Evolutionary conservation across 2,329 filamentous ascomycete genomes (phyloP), one percentile per base, ranked within the genome.

Genomic region (Fonsecaea multimorphosa): DNA sequence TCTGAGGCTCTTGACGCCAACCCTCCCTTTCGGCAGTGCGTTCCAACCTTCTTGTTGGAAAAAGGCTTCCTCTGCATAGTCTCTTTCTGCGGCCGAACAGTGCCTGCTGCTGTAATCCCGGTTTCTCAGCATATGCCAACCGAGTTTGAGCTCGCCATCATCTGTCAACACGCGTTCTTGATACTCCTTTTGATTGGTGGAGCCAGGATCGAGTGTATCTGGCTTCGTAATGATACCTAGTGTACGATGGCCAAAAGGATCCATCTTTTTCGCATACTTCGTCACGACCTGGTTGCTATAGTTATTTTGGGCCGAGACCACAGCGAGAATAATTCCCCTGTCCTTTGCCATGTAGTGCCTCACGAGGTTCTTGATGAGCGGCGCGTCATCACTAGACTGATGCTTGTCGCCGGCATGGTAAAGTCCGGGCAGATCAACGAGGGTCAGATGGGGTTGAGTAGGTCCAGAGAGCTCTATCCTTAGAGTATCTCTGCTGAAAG

Each of bases 221-320:
- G 75, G 77, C 64, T 77, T 78, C 24, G 77, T 78, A 63, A 79
- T 74, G 59, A 78, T 74, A n/a, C 77, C 77, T n/a, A 78, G 65
- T 8, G 76, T 79, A 7, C 79, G 74, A 51, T 73, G 63, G 16
- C 74, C 70, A 0, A 66, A 31, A 1, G 60, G 63, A 60, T 80
- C 78, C 63, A 73, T 74, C 1, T 63, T 69, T 22, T 77, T 76
- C 2, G 79, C 80, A 11, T 80, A 82, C 11, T 83, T 78, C 0
- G 86, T 76, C 3, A 91, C 82, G 6, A 81, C 77, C 70, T 91
- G 88, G 32, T 87, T 84, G 6, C 84, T 84, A 68, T 81, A 79
- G 51, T 86, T 80, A n/a, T 78, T 5, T 63, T 62, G 46, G 76
- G 0, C 53, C 31, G 46, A 32, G 9, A 84, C 74, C 0, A 83